Conservation (phyloP, 371 early-diverging fungal species). For the Nematocida minor region DNA sequence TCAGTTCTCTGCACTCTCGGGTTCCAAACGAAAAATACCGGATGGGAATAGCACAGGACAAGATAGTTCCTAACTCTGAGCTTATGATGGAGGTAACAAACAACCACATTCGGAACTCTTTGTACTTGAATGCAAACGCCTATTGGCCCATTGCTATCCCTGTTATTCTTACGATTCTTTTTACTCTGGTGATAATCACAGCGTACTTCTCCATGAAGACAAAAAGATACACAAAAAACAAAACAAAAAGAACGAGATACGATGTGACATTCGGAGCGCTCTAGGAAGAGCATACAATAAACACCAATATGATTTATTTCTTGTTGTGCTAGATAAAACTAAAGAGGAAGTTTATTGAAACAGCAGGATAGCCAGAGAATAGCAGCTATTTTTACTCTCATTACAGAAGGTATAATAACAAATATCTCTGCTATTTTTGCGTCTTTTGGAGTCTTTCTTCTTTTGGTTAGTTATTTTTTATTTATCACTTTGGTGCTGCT, state of each 20-base stretch:
- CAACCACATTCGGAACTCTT: slow-evolving; percentile 29
- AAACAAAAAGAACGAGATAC: slow-evolving; percentile 9
- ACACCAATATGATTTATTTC: neutral
- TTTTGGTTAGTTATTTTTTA: too few species aligned
- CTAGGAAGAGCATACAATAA: neutral
- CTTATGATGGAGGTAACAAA: slow-evolving; percentile 40
- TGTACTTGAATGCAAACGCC: slow-evolving; percentile 42
- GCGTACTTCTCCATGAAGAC: slow-evolving; percentile 37
- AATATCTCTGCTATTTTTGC: too few species aligned
- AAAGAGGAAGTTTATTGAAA: too few species aligned
- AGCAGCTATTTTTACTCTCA: too few species aligned
- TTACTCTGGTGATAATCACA: slow-evolving; percentile 30
- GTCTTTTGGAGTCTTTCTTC: too few species aligned
- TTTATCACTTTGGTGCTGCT: too few species aligned
- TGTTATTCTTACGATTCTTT: slow-evolving; percentile 38
- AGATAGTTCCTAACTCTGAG: slow-evolving; percentile 58
- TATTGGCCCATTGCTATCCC: slow-evolving; percentile 49
- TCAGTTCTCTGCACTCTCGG: slow-evolving; percentile 39
- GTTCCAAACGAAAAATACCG: slow-evolving; percentile 37
- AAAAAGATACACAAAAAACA: slow-evolving; percentile 15
- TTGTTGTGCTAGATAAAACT: too few species aligned
- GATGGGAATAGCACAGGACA: slow-evolving; percentile 15
- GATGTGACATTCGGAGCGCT: slow-evolving; percentile 19
- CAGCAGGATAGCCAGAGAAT: too few species aligned
- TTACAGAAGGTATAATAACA: too few species aligned